phyloP scores from a whole-genome alignment of 2,329 filamentous ascomycete genomes.

The Stromatinia cepivora region DNA sequence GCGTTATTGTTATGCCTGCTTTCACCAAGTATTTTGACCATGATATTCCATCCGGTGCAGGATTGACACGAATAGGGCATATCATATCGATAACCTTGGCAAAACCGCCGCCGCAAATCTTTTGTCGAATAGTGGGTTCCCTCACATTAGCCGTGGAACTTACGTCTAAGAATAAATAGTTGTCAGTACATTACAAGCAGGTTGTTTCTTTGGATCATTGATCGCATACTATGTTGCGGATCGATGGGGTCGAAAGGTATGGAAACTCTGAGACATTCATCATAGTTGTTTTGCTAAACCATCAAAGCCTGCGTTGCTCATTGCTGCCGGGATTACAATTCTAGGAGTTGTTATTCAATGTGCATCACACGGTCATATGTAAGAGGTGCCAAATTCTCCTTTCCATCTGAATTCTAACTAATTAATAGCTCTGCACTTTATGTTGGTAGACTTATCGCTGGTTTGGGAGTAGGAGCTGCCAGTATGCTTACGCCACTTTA shows the following conservation, averaged over 20 bases:
- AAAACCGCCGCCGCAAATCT: constrained; percentile 49
- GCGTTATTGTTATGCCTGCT: constrained; percentile 66
- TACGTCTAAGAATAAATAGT: constrained; percentile 43
- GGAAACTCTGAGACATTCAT: background rate
- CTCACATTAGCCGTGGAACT: background rate
- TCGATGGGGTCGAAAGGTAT: constrained; percentile 36
- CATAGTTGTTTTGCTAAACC: background rate
- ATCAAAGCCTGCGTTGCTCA: constrained; percentile 48
- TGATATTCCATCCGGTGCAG: too few species aligned
- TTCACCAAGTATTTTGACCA: constrained; percentile 53
- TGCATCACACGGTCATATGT: constrained; percentile 58
- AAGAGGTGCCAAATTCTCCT: background rate
- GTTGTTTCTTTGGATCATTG: constrained; percentile 65
- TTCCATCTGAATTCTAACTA: background rate
- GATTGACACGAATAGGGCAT: constrained; percentile 39
- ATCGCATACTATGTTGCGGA: constrained; percentile 46
- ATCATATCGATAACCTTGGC: constrained; percentile 42
- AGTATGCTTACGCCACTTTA: constrained; percentile 43
- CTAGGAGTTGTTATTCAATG: constrained; percentile 66
- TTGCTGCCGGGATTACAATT: constrained; percentile 56
- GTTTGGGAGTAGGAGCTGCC: constrained; percentile 52
- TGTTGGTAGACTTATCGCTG: constrained; percentile 58
- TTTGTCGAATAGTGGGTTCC: constrained; percentile 50
- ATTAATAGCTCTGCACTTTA: constrained; percentile 55
- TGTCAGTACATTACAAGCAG: constrained; percentile 69